Percentiles rank a stretch among this genome's conserved stretches.
These are phyloP conservation scores for Aspergillus carbonarius DNA, from an alignment of 2,329 filamentous ascomycete genomes.

Conservation along the genomic window DNA sequence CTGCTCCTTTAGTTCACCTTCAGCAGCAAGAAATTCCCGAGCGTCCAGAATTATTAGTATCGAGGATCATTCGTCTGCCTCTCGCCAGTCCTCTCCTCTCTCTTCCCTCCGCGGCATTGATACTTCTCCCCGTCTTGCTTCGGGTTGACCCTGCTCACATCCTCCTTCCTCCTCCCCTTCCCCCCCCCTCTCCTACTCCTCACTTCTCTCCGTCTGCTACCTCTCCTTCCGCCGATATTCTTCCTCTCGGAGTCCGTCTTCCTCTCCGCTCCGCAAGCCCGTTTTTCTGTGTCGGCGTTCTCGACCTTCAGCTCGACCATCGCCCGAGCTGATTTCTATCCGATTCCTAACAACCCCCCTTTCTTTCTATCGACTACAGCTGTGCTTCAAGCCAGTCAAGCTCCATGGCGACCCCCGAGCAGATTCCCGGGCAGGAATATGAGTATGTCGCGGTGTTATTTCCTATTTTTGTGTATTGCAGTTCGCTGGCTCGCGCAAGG, in stretches of 20 bases:
- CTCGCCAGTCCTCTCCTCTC: not conserved
- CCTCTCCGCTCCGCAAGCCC: constrained; percentile 19
- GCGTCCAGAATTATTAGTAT: constrained; percentile 11
- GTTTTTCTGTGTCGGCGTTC: constrained; percentile 19
- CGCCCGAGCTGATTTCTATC: constrained; percentile 1
- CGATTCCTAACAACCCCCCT: constrained; percentile 11
- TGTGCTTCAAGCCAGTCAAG: constrained; percentile 35
- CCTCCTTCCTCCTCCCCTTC: constrained; percentile 5
- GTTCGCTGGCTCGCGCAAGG: not conserved
- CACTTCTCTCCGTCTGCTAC: not conserved
- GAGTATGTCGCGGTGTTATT: constrained; percentile 39
- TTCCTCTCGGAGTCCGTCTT: constrained; percentile 10
- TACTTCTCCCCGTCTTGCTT: not conserved
- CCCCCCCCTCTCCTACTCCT: constrained; percentile 15
- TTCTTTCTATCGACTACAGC: constrained; percentile 29
- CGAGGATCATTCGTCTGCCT: not conserved
- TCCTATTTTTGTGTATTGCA: not conserved
- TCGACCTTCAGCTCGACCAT: constrained; percentile 9
- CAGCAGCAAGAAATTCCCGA: constrained; percentile 9
- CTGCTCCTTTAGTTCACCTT: constrained; percentile 10
- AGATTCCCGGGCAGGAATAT: constrained; percentile 45
- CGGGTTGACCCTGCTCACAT: not conserved
- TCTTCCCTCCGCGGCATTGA: constrained; percentile 8
- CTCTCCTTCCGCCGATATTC: not conserved
- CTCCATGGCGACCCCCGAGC: constrained; percentile 44